Percentiles rank a stretch among this genome's conserved stretches.
These are phyloP conservation scores for Talaromyces atroroseus DNA, from an alignment of 2,329 filamentous ascomycete species.

Conservation along the genomic window DNA sequence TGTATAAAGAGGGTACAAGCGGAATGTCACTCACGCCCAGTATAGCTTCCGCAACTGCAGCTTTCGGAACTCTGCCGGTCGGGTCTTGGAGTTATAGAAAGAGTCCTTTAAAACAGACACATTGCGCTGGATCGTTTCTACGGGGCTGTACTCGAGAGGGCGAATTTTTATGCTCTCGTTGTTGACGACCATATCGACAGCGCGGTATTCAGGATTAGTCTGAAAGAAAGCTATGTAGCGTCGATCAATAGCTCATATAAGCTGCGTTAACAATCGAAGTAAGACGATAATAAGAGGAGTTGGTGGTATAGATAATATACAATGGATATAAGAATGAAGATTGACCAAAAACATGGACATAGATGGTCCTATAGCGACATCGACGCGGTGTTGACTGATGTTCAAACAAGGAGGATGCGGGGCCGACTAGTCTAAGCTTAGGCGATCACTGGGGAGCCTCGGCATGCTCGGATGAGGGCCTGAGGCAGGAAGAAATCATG, in stretches of 20 bases:
- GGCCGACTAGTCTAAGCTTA: neutral
- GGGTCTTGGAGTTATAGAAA: constrained; percentile 77
- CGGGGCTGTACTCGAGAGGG: constrained; percentile 55
- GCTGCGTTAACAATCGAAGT: neutral
- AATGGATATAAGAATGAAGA: neutral
- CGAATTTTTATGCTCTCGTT: constrained; percentile 26
- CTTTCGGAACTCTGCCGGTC: constrained; percentile 73
- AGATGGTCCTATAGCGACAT: neutral
- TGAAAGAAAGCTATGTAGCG: neutral
- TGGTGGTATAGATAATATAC: neutral
- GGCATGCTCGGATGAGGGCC: neutral
- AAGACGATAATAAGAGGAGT: neutral
- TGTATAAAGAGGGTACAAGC: neutral
- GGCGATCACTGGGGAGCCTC: neutral
- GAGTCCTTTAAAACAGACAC: constrained; percentile 59
- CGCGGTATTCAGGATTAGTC: neutral
- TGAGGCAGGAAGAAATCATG: neutral
- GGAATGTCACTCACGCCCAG: constrained; percentile 61
- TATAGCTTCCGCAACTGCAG: constrained; percentile 89
- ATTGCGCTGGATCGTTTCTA: constrained; percentile 60
- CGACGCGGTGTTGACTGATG: neutral
- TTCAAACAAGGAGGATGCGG: neutral
- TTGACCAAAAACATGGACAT: neutral
- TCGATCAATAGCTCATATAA: neutral
- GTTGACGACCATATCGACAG: constrained; percentile 6